These are phyloP conservation scores for Tilletia setariae DNA, from an alignment of 1,284 basidiomycete genomes.

Conservation along the genomic window DNA sequence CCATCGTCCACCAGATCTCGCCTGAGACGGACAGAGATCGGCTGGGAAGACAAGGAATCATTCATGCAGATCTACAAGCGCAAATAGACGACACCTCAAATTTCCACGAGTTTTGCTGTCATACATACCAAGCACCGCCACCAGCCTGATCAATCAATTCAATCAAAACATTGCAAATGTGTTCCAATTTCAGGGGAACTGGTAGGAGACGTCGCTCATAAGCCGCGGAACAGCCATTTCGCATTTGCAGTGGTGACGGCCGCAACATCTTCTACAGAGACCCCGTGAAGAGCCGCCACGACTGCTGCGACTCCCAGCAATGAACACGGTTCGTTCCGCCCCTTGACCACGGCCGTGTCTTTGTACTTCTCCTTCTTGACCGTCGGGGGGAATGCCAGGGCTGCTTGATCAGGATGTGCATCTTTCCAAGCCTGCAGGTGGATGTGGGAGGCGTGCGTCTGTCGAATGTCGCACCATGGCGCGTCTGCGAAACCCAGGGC, in stretches of 20 bases:
- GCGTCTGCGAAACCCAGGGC: conserved; percentile 30
- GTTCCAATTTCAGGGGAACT: neutral
- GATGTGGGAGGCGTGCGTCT: conserved; percentile 69
- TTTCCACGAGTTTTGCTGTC: too few species aligned
- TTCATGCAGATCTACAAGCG: conserved; percentile 16
- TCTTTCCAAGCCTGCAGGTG: conserved; percentile 62
- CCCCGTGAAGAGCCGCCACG: conserved; percentile 63
- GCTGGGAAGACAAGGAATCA: conserved; percentile 15
- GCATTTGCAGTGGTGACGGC: conserved; percentile 37
- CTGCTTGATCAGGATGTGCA: conserved; percentile 55
- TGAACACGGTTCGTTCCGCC: conserved; percentile 74
- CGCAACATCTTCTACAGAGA: conserved; percentile 64
- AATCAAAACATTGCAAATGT: neutral
- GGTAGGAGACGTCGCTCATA: conserved; percentile 11
- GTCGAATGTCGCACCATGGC: conserved; percentile 73
- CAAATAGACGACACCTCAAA: neutral
- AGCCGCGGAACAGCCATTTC: conserved; percentile 33
- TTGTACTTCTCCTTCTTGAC: conserved; percentile 68
- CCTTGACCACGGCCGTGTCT: conserved; percentile 68
- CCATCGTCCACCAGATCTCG: neutral
- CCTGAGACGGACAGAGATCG: conserved; percentile 5
- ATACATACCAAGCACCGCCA: too few species aligned
- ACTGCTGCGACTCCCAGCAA: conserved; percentile 76
- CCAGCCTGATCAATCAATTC: neutral
- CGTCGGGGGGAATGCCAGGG: conserved; percentile 60